Evolutionary conservation across 1,284 basidiomycete genomes (phyloP).

Genomic region (Pseudomicrostroma phylloplanum): DNA sequence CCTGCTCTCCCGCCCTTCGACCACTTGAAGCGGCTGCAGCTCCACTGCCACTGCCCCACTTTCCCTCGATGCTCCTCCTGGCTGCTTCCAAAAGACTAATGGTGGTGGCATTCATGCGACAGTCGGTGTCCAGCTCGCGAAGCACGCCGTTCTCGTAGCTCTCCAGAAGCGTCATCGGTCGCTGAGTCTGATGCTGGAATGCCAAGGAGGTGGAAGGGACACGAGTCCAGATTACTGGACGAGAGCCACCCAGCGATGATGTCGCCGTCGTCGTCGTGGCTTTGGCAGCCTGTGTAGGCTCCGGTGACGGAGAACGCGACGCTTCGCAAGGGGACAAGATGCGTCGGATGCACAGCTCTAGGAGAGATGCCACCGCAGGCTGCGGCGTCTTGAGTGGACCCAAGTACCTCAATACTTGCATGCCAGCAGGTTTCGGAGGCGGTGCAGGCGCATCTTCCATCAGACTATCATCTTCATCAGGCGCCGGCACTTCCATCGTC

Average conservation of each 20-base stretch:
- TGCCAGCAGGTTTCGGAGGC: neutral
- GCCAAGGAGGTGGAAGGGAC: conserved; percentile 16
- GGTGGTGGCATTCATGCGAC: conserved; percentile 24
- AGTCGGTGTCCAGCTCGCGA: conserved; percentile 18
- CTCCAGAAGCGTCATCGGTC: conserved; percentile 30
- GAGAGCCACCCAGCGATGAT: conserved; percentile 6
- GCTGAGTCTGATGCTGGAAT: conserved; percentile 20
- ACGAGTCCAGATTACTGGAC: neutral
- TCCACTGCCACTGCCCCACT: conserved; percentile 27
- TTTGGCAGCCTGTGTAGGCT: too few species aligned
- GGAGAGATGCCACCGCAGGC: conserved; percentile 22
- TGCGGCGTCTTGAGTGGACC: conserved; percentile 15
- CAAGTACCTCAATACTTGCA: conserved; percentile 18
- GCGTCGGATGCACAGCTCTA: conserved; percentile 37
- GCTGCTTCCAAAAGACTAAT: conserved; percentile 37
- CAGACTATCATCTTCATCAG: too few species aligned
- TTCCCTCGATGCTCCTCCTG: conserved; percentile 31
- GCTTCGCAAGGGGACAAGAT: conserved; percentile 30
- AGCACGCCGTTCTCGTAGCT: conserved; percentile 42
- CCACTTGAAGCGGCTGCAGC: neutral
- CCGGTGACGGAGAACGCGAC: neutral
- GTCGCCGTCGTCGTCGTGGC: conserved; percentile 13
- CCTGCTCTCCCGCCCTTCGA: neutral
- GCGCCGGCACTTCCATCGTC: too few species aligned
- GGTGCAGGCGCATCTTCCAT: too few species aligned